Conservation (phyloP, 116 monocot species). For the Papilionanthe hybrid region DNA sequence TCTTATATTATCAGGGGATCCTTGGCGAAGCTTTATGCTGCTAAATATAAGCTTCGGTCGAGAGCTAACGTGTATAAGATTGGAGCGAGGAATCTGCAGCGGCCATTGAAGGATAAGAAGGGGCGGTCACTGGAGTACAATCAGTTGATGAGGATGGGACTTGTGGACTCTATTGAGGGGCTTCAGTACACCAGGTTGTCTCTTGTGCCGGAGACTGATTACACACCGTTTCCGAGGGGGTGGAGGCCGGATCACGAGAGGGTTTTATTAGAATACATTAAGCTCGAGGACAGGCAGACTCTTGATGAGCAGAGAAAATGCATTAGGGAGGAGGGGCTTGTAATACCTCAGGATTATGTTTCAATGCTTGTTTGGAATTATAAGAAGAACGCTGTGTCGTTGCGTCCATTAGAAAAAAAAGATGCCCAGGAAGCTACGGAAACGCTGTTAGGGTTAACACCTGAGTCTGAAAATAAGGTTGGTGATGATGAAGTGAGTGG, state of each 20-base stretch:
- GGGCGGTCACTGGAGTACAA: constrained; percentile 89
- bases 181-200: constrained; percentile 89
- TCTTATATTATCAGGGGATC: constrained; percentile 96
- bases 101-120: constrained; percentile 94
- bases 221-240: constrained; percentile 73
- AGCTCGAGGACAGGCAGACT: constrained; percentile 50
- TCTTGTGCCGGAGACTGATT: constrained; percentile 89
- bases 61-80: constrained; percentile 99
- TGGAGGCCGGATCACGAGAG: constrained; percentile 96
- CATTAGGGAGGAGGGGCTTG: constrained; percentile 68
- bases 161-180: constrained; percentile 84
- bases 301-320: constrained; percentile 54
- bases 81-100: constrained; percentile 84
- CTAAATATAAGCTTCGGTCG: constrained; percentile 92
- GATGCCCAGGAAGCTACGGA: constrained; percentile 39
- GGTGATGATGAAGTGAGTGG: constrained; percentile 25
- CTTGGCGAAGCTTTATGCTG: constrained; percentile 92
- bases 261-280: constrained; percentile 67
- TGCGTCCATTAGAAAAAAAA: constrained; percentile 33
- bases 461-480: constrained; percentile 11
- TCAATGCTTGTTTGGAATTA: constrained; percentile 96
- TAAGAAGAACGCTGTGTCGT: constrained; percentile 62
- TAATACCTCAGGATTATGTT: constrained; percentile 86
- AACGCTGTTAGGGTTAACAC: constrained; percentile 31
- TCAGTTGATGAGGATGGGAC: constrained; percentile 87